A percentile compares a stretch with the other conserved stretches of the same genome.
Conservation (phyloP, 257 asterid genomes). For the Gentiana macrophylla region DNA sequence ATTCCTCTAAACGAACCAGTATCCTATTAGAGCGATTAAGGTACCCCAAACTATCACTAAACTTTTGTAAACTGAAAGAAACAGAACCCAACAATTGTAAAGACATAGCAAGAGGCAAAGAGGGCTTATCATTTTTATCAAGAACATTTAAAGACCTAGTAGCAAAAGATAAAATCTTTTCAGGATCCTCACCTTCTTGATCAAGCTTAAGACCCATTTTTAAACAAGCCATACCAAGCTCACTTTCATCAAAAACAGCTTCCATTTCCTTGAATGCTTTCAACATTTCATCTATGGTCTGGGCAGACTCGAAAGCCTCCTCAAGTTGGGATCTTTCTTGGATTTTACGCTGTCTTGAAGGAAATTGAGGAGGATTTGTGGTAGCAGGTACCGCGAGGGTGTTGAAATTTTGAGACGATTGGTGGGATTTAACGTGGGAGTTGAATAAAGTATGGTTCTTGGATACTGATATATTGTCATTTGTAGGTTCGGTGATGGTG, state of each 20-base stretch:
- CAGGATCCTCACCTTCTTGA: conserved; percentile 69
- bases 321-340: conserved; percentile 53
- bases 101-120: conserved; percentile 81
- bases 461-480: conserved; percentile 12
- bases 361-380: conserved; percentile 27
- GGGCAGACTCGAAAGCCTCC: conserved; percentile 83
- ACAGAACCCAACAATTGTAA: conserved; percentile 81
- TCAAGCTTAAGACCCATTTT: conserved; percentile 80
- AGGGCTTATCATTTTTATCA: conserved; percentile 39
- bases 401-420: conserved; percentile 26
- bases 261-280: conserved; percentile 62
- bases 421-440: conserved; percentile 14
- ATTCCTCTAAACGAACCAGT: conserved; percentile 42
- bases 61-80: conserved; percentile 47
- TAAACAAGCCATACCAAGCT: conserved; percentile 69
- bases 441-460: conserved; percentile 30
- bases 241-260: conserved; percentile 48
- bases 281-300: conserved; percentile 67
- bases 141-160: conserved; percentile 54
- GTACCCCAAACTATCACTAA: conserved; percentile 77
- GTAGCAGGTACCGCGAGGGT: conserved; percentile 30
- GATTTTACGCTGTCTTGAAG: conserved; percentile 67
- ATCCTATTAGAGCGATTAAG: conserved; percentile 76
- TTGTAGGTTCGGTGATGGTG: conserved; percentile 6
- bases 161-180: conserved; percentile 55